A percentile compares a stretch with the other conserved stretches of the same genome.
These are phyloP conservation scores for Euclidium syriacum DNA, from an alignment of 345 rosid genomes.

Conservation along the genomic window DNA sequence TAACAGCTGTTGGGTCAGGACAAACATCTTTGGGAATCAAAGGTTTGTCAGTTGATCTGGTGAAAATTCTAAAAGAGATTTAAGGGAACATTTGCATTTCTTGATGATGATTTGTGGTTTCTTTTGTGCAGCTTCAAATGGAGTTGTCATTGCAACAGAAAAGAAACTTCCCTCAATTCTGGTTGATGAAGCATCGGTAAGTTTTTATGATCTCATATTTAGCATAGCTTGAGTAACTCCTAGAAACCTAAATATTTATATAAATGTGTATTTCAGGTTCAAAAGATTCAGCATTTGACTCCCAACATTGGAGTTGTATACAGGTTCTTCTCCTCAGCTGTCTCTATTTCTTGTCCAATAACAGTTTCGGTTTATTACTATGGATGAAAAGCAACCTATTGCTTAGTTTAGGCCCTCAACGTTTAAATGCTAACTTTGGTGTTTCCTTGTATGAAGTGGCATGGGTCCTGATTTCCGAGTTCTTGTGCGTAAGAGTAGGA, in stretches of 20 bases:
- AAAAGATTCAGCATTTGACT: constrained; percentile 81
- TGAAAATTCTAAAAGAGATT: not conserved
- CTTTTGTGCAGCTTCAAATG: constrained; percentile 71
- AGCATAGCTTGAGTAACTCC: not conserved
- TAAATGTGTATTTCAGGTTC: constrained; percentile 54
- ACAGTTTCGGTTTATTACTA: not conserved
- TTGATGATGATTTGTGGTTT: not conserved
- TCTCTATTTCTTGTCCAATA: not conserved
- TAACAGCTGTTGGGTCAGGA: constrained; percentile 92
- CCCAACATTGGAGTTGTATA: constrained; percentile 95
- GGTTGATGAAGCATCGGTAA: constrained; percentile 89
- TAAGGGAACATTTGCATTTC: not conserved
- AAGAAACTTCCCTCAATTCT: constrained; percentile 90
- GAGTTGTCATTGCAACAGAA: constrained; percentile 93
- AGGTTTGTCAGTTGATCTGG: constrained; percentile 34
- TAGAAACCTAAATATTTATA: not conserved
- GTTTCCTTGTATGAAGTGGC: constrained; percentile 49
- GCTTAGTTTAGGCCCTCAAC: not conserved
- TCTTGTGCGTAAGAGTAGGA: constrained; percentile 92
- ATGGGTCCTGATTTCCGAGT: constrained; percentile 98
- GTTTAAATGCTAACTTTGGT: not conserved
- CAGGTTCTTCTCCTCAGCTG: constrained; percentile 47
- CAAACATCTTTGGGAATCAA: constrained; percentile 93
- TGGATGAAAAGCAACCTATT: not conserved
- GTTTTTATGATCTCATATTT: constrained; percentile 11